Evolutionary conservation across 1,139 yeast genomes (phyloP).

Genomic region (Hemisphaericaspora subhashii): DNA sequence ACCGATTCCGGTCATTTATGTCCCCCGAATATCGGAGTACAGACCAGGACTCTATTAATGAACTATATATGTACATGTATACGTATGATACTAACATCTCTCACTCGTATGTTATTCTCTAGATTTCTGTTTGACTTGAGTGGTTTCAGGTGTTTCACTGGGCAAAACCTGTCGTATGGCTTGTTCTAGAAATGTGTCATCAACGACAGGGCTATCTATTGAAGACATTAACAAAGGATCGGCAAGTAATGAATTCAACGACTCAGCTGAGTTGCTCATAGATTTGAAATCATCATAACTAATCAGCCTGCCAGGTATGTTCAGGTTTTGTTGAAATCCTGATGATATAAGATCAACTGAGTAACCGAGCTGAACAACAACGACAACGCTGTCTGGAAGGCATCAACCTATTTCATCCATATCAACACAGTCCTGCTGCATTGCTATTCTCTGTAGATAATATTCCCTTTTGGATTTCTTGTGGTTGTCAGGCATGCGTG

Average conservation of each 20-base stretch:
- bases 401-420: slow-evolving; percentile 1
- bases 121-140: neutral
- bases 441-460: slow-evolving; percentile 35
- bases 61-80: too few relatives aligned
- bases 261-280: neutral
- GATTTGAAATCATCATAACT: neutral
- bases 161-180: neutral
- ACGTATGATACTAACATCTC: too few relatives aligned
- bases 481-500: slow-evolving; percentile 7
- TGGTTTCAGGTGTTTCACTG: neutral
- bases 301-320: too few relatives aligned
- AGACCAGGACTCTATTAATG: too few relatives aligned
- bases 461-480: slow-evolving; percentile 14
- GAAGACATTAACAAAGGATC: neutral
- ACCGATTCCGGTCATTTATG: neutral
- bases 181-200: neutral
- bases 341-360: too few relatives aligned
- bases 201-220: neutral
- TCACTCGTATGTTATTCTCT: neutral
- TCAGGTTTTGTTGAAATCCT: too few relatives aligned
- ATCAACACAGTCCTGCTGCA: slow-evolving; percentile 46
- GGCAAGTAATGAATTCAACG: neutral
- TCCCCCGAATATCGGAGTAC: neutral
- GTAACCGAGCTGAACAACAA: too few relatives aligned
- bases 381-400: too few relatives aligned